Percentiles rank a stretch among this genome's conserved stretches.
Conservation (phyloP, 2,329 filamentous ascomycete species). For the Colletotrichum sp. region DNA sequence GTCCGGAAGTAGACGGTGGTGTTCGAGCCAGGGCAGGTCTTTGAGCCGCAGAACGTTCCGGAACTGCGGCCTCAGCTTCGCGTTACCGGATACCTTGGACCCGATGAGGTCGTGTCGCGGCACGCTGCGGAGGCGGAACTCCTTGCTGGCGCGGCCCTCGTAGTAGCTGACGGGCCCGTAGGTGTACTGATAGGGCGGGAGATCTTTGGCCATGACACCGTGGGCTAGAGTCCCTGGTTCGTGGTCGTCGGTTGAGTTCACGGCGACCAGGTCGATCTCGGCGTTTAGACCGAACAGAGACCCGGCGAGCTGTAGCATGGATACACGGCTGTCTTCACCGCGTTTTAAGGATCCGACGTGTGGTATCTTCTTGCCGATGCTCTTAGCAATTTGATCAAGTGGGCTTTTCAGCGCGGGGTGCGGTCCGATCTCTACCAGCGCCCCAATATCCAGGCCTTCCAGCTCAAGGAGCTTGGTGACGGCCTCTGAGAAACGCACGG, state of each 20-base stretch:
- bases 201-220: not conserved
- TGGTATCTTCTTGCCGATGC: not conserved
- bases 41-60: not conserved
- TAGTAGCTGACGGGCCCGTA: not conserved
- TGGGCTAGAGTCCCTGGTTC: fast-evolving
- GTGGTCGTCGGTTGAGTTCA: not conserved
- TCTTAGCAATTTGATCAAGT: not conserved
- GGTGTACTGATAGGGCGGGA: not conserved
- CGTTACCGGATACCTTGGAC: not conserved
- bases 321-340: not conserved
- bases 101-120: not conserved
- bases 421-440: not conserved
- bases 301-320: not conserved
- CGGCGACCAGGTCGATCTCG: not conserved
- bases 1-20: not conserved
- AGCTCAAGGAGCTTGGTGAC: not conserved
- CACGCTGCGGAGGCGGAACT: not conserved
- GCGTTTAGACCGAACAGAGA: not conserved
- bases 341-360: not conserved
- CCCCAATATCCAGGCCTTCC: not conserved
- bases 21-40: not conserved
- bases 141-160: not conserved
- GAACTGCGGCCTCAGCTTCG: not conserved
- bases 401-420: not conserved
- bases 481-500: not conserved